Base-by-base conservation (phyloP, 768 basidiomycete genomes). In the Coprinopsis sp. region DNA sequence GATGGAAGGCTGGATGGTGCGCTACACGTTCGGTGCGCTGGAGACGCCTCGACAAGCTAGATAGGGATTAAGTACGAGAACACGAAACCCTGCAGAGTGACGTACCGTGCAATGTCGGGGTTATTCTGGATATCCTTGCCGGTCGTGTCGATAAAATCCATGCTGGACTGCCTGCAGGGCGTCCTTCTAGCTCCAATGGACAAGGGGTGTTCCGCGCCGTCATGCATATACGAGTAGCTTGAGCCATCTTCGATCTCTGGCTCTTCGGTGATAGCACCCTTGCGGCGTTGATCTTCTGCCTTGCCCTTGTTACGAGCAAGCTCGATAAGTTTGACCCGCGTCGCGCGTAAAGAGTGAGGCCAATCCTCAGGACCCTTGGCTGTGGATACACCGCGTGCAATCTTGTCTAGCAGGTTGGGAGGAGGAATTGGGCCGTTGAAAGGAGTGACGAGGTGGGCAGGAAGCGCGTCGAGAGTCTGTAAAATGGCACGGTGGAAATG, bases 341-440 rank as follows among this genome's bases (percentile, higher is more conserved):
- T 92, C 29, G 86, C 80, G 44, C 86, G 84, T 38, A 87, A 58
- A 19, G 89, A 88, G 57, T 91, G 87, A 1, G 86, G 84, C 90
- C 89, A 92, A 47, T 87, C 87, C 25, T 70, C 63, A 12, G 84
- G 76, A 4, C 84, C 87, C 59, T 90, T 90, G 41, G 84, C 83
- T 23, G 84, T 71, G 7, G 76, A 68, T 50, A 92, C 79, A 43
- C 87, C 82, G 12, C 86, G 80, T 10, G 90, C 87, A 53, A 92
- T 82, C 69, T 87, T 89, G 64, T 92, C 88, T 49, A 92, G 80
- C 18, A 91, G 77, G 62, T 91, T 91, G 12, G 86, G 81, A 25
- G 89, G 89, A 1, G 90, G 90, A 16, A 91, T 78, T 36, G 82
- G 75, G 24, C 90, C 89, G 53, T 85, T 82, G 73, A 89, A 91